phyloP scores from a whole-genome alignment of 1,284 basidiomycete genomes.

The Porodaedalea pini region DNA sequence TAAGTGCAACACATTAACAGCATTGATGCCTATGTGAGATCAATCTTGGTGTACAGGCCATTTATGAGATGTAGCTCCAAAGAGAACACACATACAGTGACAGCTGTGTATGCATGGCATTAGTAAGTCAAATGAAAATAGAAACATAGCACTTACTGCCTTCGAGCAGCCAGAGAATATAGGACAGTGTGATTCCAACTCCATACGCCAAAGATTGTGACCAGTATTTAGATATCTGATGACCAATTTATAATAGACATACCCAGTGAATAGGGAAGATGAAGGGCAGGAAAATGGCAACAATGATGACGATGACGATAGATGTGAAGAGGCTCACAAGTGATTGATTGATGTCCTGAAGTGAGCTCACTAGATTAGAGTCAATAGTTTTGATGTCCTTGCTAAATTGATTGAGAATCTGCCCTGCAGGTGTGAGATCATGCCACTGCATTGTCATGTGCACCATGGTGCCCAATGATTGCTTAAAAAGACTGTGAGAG shows the following conservation, averaged over 20 bases:
- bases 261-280: slow-evolving; percentile 62
- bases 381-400: slow-evolving; percentile 89
- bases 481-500: slow-evolving; percentile 55
- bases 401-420: slow-evolving; percentile 83
- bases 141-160: too few relatives aligned
- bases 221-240: slow-evolving; percentile 74
- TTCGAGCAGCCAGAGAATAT: slow-evolving; percentile 80
- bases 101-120: slow-evolving; percentile 38
- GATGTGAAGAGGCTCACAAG: slow-evolving; percentile 70
- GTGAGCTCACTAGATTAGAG: slow-evolving; percentile 63
- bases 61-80: slow-evolving; percentile 79
- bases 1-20: slow-evolving; percentile 38
- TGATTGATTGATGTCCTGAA: slow-evolving; percentile 72
- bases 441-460: slow-evolving; percentile 50
- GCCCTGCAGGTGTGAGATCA: slow-evolving; percentile 60
- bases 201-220: slow-evolving; percentile 74
- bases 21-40: too few relatives aligned
- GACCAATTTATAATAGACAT: slow-evolving; percentile 58
- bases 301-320: slow-evolving; percentile 43
- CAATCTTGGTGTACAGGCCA: slow-evolving; percentile 62
- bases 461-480: slow-evolving; percentile 54
- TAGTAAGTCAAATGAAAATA: too few relatives aligned
- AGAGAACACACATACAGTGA: slow-evolving; percentile 87
- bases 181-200: slow-evolving; percentile 67
- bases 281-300: slow-evolving; percentile 76